These are phyloP conservation scores for Ceratobasidium sp. DNA, from an alignment of 1,284 basidiomycete species.

Conservation along the genomic window DNA sequence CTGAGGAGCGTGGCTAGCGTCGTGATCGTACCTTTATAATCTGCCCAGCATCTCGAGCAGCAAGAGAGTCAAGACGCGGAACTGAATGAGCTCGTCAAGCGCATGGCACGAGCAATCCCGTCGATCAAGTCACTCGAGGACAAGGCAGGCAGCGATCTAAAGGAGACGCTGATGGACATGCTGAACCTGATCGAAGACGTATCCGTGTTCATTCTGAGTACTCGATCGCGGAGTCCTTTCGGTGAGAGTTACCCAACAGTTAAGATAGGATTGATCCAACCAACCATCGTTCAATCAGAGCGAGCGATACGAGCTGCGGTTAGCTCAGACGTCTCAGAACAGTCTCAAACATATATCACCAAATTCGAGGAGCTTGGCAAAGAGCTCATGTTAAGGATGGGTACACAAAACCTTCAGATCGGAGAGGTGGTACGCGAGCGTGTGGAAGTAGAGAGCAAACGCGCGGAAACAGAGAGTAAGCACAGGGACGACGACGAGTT, in stretches of 20 bases:
- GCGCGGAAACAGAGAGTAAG: too few relatives aligned
- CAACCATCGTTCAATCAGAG: too few relatives aligned
- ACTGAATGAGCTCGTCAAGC: background rate
- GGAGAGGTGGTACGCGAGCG: too few relatives aligned
- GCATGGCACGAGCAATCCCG: background rate
- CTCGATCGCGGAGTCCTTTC: background rate
- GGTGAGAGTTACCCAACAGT: background rate
- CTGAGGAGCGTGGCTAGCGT: too few relatives aligned
- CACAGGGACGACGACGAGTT: too few relatives aligned
- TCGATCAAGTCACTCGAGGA: slow-evolving; percentile 1
- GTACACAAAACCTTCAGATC: background rate
- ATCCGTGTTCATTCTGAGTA: background rate
- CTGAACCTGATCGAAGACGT: slow-evolving; percentile 18
- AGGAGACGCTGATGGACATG: background rate
- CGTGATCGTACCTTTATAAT: background rate
- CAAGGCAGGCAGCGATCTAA: background rate
- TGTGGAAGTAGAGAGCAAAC: too few relatives aligned
- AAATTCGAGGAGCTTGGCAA: background rate
- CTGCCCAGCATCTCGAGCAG: background rate
- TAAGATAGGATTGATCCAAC: too few relatives aligned
- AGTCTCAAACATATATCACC: too few relatives aligned
- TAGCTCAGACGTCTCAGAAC: too few relatives aligned
- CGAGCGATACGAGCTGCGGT: too few relatives aligned
- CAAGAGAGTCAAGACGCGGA: background rate
- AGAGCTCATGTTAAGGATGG: background rate